Percentiles rank a stretch among this genome's conserved stretches.
These are phyloP conservation scores for Wickerhamomyces hampshirensis DNA, from an alignment of 805 yeast species.

Conservation along the genomic window DNA sequence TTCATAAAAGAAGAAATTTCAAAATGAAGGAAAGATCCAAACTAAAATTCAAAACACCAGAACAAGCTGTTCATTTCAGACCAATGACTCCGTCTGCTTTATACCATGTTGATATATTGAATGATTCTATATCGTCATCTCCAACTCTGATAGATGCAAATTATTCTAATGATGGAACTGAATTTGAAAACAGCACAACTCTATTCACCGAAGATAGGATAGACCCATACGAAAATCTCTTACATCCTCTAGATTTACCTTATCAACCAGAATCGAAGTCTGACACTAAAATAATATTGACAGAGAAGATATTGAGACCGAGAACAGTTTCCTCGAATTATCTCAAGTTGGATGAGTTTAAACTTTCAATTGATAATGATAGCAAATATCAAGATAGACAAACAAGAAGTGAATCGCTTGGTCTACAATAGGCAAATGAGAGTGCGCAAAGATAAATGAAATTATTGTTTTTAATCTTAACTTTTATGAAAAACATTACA, in stretches of 20 bases:
- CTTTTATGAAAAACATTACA: too few species aligned
- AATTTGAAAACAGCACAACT: slow-evolving; percentile 3
- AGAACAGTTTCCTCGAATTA: slow-evolving; percentile 18
- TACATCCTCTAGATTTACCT: slow-evolving; percentile 22
- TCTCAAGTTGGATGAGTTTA: slow-evolving; percentile 11
- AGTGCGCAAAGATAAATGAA: too few species aligned
- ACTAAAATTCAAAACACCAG: not conserved
- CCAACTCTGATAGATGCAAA: slow-evolving; percentile 9
- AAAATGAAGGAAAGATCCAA: slow-evolving; percentile 14
- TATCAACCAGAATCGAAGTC: slow-evolving; percentile 1
- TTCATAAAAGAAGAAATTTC: slow-evolving; percentile 20
- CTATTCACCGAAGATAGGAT: not conserved
- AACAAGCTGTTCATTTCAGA: not conserved
- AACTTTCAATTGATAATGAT: too few species aligned
- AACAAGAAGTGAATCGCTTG: not conserved
- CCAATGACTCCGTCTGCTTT: slow-evolving; percentile 1
- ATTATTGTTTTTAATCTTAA: too few species aligned
- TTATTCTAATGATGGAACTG: slow-evolving; percentile 4
- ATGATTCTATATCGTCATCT: slow-evolving; percentile 5
- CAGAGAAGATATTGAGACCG: slow-evolving; percentile 8
- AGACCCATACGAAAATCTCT: slow-evolving; percentile 21
- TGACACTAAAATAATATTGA: slow-evolving; percentile 1
- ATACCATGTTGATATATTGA: not conserved
- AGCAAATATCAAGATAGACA: not conserved
- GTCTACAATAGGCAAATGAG: too few species aligned